Percentiles rank a stretch among this genome's conserved stretches.
phyloP scores from a whole-genome alignment of 2,329 filamentous ascomycete species.

The Xylariaceae sp. region DNA sequence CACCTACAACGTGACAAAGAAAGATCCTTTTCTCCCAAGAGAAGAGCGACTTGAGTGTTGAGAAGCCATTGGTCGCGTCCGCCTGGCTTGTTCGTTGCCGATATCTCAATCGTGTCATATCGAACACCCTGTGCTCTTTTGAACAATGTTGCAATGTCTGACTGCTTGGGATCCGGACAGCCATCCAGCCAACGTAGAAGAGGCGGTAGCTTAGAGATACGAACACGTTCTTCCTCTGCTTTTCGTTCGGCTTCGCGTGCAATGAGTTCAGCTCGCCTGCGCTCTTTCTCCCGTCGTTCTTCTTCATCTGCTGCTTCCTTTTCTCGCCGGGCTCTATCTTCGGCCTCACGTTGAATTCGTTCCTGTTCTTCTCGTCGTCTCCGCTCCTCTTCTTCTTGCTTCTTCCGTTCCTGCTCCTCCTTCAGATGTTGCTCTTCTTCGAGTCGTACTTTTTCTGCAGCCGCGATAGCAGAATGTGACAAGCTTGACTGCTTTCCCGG shows the following conservation, averaged over 20 bases:
- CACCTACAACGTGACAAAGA: slow-evolving; percentile 54
- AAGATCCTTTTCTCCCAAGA: slow-evolving; percentile 61
- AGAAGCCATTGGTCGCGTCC: slow-evolving; percentile 63
- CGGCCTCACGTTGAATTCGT: slow-evolving; percentile 34
- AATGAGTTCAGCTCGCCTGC: slow-evolving; percentile 39
- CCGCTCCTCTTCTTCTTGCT: slow-evolving; percentile 16
- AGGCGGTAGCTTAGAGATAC: slow-evolving; percentile 54
- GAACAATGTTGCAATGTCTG: slow-evolving; percentile 50
- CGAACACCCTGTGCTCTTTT: slow-evolving; percentile 54
- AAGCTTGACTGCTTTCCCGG: no score
- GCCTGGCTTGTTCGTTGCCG: slow-evolving; percentile 46
- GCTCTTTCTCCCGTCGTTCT: slow-evolving; percentile 45
- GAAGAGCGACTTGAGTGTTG: slow-evolving; percentile 58
- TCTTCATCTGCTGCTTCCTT: slow-evolving; percentile 42
- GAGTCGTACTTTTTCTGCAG: slow-evolving; percentile 32
- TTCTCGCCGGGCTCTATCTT: slow-evolving; percentile 35
- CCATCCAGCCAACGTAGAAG: slow-evolving; percentile 57
- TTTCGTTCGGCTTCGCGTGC: slow-evolving; percentile 48
- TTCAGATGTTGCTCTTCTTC: slow-evolving; percentile 35
- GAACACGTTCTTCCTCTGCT: slow-evolving; percentile 51
- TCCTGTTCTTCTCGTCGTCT: slow-evolving; percentile 35
- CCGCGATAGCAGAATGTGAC: slow-evolving; percentile 10
- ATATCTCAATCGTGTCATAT: slow-evolving; percentile 56
- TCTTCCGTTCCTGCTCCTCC: slow-evolving; percentile 33
- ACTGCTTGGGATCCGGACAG: slow-evolving; percentile 46